These are phyloP conservation scores for Mycena vitilis DNA, from an alignment of 768 basidiomycete genomes.

Conservation along the genomic window DNA sequence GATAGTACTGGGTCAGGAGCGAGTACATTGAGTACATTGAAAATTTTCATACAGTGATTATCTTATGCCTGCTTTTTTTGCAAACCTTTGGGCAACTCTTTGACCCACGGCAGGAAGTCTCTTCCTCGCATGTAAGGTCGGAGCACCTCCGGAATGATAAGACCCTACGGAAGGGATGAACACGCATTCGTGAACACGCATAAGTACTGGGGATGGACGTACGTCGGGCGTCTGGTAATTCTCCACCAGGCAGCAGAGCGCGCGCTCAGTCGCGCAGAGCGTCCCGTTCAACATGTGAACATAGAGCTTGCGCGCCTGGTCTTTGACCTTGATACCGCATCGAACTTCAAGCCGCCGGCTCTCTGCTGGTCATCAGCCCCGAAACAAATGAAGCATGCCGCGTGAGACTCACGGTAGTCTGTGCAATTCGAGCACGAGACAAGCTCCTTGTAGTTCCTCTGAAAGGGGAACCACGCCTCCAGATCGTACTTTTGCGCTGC, in stretches of 20 bases:
- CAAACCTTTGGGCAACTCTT: slow-evolving; percentile 80
- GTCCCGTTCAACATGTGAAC: slow-evolving; percentile 99
- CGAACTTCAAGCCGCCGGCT: slow-evolving; percentile 92
- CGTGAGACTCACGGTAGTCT: slow-evolving; percentile 87
- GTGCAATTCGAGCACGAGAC: slow-evolving; percentile 99
- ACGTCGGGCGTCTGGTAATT: slow-evolving; percentile 98
- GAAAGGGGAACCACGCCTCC: slow-evolving; percentile 99
- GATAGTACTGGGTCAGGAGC: too few relatives aligned
- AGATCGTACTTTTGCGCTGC: slow-evolving; percentile 98
- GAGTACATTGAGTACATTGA: too few relatives aligned
- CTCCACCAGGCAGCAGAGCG: slow-evolving; percentile 97
- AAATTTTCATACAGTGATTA: too few relatives aligned
- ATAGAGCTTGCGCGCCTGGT: slow-evolving; percentile 91
- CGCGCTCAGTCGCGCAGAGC: slow-evolving; percentile 95
- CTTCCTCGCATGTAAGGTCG: slow-evolving; percentile 97
- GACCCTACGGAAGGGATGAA: slow-evolving; percentile 65
- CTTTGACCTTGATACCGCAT: slow-evolving; percentile 91
- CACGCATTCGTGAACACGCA: neutral
- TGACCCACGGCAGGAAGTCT: slow-evolving; percentile 87
- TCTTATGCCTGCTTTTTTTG: slow-evolving; percentile 73
- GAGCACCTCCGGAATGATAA: slow-evolving; percentile 89
- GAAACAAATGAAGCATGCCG: neutral
- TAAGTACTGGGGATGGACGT: slow-evolving; percentile 42
- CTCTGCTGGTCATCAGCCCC: slow-evolving; percentile 64
- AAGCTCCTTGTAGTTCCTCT: slow-evolving; percentile 94